Base-by-base conservation (phyloP, 306 rosid genomes). In the Astragalus membranaceus region DNA sequence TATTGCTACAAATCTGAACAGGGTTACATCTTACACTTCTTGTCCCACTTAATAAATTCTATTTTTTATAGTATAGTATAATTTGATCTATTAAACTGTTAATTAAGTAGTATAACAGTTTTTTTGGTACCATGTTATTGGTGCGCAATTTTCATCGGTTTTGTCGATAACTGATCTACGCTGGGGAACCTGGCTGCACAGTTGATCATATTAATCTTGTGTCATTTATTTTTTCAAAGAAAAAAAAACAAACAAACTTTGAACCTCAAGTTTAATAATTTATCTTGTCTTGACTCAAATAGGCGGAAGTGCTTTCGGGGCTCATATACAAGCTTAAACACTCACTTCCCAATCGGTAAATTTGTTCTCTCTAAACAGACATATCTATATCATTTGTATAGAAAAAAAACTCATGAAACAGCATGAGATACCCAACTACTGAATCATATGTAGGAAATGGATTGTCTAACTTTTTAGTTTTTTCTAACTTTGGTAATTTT, bases 231-330 rank as follows among this genome's bases (percentile, higher is more conserved):
- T 41, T 41, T 41, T 2, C 6, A 23, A 1, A 26, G 30, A 11
- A 12, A 2, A 12, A 44, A 12, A 2, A 12, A 44, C 11, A 2
- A 12, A 44, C 11, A 44, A 44, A 52, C 8, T 52, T 72, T 61
- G 49, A 44, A 1, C 49, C 52, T 35, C 37, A 54, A 8, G 10
- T n/a, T 26, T 46, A 68, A 37, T 51, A 4, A 14, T 74, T 46
- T 42, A 7, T 78, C 14, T 46, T 66, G 43, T 73, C 10, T 63
- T 70, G 69, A 44, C 13, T 53, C 54, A 36, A n/a, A 17, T 79
- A 92, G 96, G 98, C 92, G 39, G 96, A 92, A 81, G 98, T 88
- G 81, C 87, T 88, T 23, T 63, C 96, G 8, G 98, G 89, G 56
- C 89, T 92, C 39, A 77, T 83, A 32, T 87, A 84, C 82, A 84